Conservation (phyloP, 2,329 filamentous ascomycete genomes). For the Metarhizium rileyi region DNA sequence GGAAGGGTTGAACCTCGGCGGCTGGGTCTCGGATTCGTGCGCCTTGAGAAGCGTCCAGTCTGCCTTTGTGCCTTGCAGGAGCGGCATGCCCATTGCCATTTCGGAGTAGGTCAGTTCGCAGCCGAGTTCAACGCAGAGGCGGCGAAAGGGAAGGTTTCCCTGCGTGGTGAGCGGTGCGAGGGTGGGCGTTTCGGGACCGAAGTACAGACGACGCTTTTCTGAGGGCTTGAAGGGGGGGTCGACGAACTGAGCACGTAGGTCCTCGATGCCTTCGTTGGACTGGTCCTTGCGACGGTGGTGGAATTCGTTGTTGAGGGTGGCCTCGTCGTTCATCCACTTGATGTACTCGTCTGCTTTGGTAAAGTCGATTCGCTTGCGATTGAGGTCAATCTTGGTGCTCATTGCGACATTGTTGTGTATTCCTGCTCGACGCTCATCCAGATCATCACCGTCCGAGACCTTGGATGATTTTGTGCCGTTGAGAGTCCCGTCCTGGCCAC, state of each 20-base stretch:
- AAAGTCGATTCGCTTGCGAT: constrained; percentile 60
- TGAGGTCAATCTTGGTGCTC: constrained; percentile 63
- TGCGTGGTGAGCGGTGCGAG: constrained; percentile 95
- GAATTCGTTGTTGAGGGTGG: constrained; percentile 27
- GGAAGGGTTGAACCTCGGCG: constrained; percentile 56
- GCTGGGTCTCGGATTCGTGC: constrained; percentile 69
- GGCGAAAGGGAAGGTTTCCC: constrained; percentile 88
- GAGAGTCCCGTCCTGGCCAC: constrained; percentile 4
- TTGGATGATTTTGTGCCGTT: constrained; percentile 3
- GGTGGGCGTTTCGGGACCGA: constrained; percentile 84
- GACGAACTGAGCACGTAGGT: constrained; percentile 70
- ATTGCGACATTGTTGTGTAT: constrained; percentile 66
- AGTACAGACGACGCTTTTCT: constrained; percentile 90
- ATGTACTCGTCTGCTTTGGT: constrained; percentile 67
- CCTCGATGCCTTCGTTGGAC: constrained; percentile 40
- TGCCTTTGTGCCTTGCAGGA: constrained; percentile 79
- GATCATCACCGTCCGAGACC: constrained; percentile 19
- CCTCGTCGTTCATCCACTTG: constrained; percentile 64
- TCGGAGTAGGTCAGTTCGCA: constrained; percentile 94
- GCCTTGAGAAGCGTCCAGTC: constrained; percentile 96
- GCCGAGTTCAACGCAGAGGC: constrained; percentile 80
- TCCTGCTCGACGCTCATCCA: constrained; percentile 46
- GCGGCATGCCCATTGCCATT: constrained; percentile 88
- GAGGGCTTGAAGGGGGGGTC: constrained; percentile 83
- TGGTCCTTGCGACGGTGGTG: constrained; percentile 34